Evolutionary conservation across 371 early-diverging fungal genomes (phyloP).

Genomic region (Zancudomyces culisetae): DNA sequence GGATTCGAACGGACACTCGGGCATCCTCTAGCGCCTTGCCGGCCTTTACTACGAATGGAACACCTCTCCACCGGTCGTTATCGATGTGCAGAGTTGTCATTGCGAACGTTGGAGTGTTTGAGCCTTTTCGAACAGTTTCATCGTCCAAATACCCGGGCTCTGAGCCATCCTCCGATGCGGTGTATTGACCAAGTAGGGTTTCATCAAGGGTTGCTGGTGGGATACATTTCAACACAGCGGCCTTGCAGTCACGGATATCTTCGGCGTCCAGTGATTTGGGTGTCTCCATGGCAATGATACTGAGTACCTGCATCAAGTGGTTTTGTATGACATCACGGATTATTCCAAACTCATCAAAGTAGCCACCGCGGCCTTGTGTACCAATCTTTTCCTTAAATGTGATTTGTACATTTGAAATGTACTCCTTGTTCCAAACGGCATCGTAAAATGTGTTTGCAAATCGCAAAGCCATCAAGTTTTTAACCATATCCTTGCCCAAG

Average conservation of each 20-base stretch:
- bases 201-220: slow-evolving; percentile 53
- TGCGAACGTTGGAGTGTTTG: slow-evolving; percentile 84
- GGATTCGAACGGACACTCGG: slow-evolving; percentile 86
- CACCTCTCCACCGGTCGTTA: slow-evolving; percentile 91
- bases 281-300: slow-evolving; percentile 83
- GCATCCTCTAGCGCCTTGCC: slow-evolving; percentile 89
- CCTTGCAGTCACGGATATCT: slow-evolving; percentile 83
- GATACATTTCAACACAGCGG: slow-evolving; percentile 71
- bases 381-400: slow-evolving; percentile 97
- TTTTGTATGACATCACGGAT: slow-evolving; percentile 99
- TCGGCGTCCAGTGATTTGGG: slow-evolving; percentile 74
- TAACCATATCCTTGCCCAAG: slow-evolving; percentile 98
- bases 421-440: slow-evolving; percentile 74
- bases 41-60: slow-evolving; percentile 89
- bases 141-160: slow-evolving; percentile 84
- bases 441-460: slow-evolving; percentile 90
- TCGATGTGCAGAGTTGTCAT: slow-evolving; percentile 65
- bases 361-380: slow-evolving; percentile 95
- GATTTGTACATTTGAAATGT: slow-evolving; percentile 90
- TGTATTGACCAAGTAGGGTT: slow-evolving; percentile 79
- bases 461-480: slow-evolving; percentile 81
- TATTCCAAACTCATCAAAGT: slow-evolving; percentile 98
- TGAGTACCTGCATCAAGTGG: slow-evolving; percentile 79
- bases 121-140: slow-evolving; percentile 63
- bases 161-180: slow-evolving; percentile 41